Percentiles rank a stretch among this genome's conserved stretches.
Conservation (phyloP, 331 rosid species). For the Telfairia occidentalis region DNA sequence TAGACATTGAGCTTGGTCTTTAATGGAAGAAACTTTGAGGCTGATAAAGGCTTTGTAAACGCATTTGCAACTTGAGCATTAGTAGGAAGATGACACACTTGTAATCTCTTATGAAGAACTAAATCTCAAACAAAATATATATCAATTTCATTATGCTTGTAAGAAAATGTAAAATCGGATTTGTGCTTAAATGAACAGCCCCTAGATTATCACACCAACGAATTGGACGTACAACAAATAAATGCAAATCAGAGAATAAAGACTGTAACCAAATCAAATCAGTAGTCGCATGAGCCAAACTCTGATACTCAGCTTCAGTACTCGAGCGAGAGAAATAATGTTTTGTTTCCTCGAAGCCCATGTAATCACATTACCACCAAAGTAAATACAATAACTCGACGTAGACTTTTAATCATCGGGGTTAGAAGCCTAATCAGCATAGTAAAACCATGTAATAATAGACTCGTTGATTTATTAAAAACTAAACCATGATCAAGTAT, state of each 20-base stretch:
- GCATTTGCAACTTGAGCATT: background rate
- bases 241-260: no score
- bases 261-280: background rate
- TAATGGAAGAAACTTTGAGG: background rate
- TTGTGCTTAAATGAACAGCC: no score
- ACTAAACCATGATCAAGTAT: background rate
- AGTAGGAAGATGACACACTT: background rate
- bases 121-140: no score
- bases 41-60: background rate
- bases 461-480: background rate
- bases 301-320: background rate
- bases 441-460: fast-evolving
- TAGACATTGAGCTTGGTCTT: background rate
- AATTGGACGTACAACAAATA: no score
- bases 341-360: background rate
- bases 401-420: background rate
- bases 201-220: no score
- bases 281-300: background rate
- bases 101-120: no score
- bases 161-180: no score
- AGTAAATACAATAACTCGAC: background rate
- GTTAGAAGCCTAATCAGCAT: background rate
- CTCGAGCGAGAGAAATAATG: background rate
- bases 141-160: no score
- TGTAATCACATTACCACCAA: no score